Conservation (phyloP, 2,329 filamentous ascomycete species). For the Microsporum canis region DNA sequence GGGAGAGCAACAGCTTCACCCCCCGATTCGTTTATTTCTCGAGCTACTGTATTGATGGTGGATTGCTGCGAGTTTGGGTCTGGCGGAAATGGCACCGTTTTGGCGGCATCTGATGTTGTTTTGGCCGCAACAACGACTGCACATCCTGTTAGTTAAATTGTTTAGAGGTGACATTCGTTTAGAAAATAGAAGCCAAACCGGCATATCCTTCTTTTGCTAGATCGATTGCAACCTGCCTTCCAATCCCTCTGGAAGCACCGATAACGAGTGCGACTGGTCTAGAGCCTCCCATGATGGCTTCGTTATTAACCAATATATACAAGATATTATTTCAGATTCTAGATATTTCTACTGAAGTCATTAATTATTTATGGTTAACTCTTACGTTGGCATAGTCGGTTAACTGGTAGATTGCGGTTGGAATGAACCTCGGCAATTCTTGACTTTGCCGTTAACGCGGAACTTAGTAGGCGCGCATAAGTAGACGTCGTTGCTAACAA, state of each 20-base stretch:
- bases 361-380: no score
- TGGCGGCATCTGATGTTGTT: slow-evolving; percentile 53
- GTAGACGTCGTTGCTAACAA: no score
- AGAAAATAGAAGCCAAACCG: slow-evolving; percentile 38
- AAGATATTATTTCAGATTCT: neutral
- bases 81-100: slow-evolving; percentile 53
- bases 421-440: no score
- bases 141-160: neutral
- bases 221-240: slow-evolving; percentile 67
- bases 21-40: slow-evolving; percentile 57
- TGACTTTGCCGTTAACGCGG: no score
- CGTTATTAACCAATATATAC: neutral
- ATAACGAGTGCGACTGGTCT: slow-evolving; percentile 55
- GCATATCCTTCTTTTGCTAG: slow-evolving; percentile 59
- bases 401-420: no score
- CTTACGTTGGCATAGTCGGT: no score
- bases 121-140: slow-evolving; percentile 69
- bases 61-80: slow-evolving; percentile 63
- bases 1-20: slow-evolving; percentile 54
- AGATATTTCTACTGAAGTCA: neutral
- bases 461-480: no score
- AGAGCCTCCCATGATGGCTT: neutral
- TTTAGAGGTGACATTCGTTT: neutral
- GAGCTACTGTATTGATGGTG: slow-evolving; percentile 68
- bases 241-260: slow-evolving; percentile 69